Conservation (phyloP, 495 filamentous ascomycete genomes). For the Usnea hakonensis region DNA sequence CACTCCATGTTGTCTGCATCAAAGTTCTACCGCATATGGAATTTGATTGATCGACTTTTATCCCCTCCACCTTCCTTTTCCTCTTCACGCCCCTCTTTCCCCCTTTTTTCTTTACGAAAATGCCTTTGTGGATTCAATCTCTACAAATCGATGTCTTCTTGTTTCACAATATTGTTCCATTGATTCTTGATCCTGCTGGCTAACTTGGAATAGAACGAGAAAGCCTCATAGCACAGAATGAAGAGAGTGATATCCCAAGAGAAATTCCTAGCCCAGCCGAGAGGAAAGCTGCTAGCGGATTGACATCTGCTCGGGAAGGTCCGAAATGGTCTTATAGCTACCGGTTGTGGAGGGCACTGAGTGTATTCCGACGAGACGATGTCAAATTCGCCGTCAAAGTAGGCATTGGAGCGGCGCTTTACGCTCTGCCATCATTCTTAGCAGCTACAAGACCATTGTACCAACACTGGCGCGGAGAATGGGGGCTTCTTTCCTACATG, state of each 20-base stretch:
- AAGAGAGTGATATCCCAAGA: conserved; percentile 11
- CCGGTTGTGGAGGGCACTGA: conserved; percentile 50
- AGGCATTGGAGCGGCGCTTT: conserved; percentile 77
- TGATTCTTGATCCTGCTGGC: background rate
- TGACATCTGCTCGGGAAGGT: conserved; percentile 16
- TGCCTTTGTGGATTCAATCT: background rate
- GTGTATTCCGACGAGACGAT: conserved; percentile 57
- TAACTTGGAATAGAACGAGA: conserved; percentile 7
- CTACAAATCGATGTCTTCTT: background rate
- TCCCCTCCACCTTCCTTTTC: background rate
- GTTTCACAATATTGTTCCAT: background rate
- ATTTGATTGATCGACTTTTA: background rate
- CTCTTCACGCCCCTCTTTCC: background rate
- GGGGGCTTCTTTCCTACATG: conserved; percentile 96
- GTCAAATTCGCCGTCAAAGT: conserved; percentile 84
- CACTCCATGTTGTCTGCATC: background rate
- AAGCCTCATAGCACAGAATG: conserved; percentile 15
- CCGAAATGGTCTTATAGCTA: conserved; percentile 35
- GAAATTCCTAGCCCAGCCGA: conserved; percentile 15
- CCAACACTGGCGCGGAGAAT: conserved; percentile 87
- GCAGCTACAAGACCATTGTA: conserved; percentile 70
- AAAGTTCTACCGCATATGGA: background rate
- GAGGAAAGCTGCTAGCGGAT: conserved; percentile 16
- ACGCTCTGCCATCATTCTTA: conserved; percentile 80
- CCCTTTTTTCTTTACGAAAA: background rate